A percentile compares a stretch with the other conserved stretches of the same genome.
These are phyloP conservation scores for Lactifluus volemus DNA, from an alignment of 768 basidiomycete genomes.

Conservation along the genomic window DNA sequence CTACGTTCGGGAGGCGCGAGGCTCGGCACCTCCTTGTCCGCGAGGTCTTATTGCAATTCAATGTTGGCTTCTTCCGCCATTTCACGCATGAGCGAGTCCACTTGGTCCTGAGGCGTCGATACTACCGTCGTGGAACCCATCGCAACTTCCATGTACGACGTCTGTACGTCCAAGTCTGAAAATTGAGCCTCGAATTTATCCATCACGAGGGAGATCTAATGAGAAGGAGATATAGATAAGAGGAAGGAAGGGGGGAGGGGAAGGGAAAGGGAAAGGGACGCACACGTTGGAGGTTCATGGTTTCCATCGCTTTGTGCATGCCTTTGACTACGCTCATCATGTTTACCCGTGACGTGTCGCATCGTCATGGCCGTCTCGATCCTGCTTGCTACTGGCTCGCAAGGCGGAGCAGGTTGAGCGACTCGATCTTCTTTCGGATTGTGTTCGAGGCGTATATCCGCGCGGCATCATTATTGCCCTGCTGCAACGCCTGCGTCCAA, in stretches of 20 bases:
- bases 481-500: conserved; percentile 74
- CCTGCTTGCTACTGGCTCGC: conserved; percentile 83
- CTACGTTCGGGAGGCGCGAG: conserved; percentile 38
- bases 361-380: conserved; percentile 99
- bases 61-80: conserved; percentile 97
- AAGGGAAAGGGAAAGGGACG: no score
- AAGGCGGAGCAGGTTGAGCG: conserved; percentile 82
- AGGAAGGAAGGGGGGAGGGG: no score
- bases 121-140: no score
- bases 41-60: conserved; percentile 86
- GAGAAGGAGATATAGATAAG: no score
- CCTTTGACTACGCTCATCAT: no score
- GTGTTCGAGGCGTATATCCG: conserved; percentile 97
- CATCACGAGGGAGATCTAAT: no score
- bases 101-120: no score
- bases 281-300: no score
- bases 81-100: conserved; percentile 30
- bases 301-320: no score
- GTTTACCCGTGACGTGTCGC: conserved; percentile 32
- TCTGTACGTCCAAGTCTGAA: no score
- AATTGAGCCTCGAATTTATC: no score
- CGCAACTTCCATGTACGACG: no score
- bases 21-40: conserved; percentile 58
- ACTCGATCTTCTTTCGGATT: conserved; percentile 95
- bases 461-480: conserved; percentile 37